These are phyloP conservation scores for Podaxis carcinomalis DNA, from an alignment of 768 basidiomycete species.

Conservation along the genomic window DNA sequence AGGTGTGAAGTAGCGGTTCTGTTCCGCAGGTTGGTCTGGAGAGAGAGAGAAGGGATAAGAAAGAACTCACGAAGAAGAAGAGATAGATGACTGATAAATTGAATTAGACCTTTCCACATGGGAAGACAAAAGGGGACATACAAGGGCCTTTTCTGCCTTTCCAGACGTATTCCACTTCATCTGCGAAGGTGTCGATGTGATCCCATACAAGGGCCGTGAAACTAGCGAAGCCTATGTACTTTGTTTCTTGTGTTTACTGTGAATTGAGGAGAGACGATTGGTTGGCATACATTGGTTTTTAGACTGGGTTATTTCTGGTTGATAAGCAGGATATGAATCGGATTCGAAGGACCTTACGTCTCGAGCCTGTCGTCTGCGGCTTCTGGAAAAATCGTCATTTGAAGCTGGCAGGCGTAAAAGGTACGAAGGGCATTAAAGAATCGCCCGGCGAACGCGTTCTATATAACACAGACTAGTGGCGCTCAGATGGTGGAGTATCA, in stretches of 20 bases:
- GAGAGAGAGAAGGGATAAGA: background rate
- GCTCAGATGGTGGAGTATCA: background rate
- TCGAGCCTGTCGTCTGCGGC: background rate
- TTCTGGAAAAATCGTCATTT: background rate
- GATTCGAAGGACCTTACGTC: background rate
- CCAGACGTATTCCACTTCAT: conserved; percentile 54
- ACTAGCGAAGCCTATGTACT: conserved; percentile 51
- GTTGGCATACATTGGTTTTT: conserved; percentile 1
- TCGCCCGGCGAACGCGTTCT: background rate
- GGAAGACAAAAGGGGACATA: conserved; percentile 22
- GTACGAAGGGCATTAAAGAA: background rate
- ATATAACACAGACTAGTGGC: background rate
- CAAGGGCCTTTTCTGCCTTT: conserved; percentile 41
- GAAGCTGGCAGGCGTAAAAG: background rate
- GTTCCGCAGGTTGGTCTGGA: background rate
- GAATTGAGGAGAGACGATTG: background rate
- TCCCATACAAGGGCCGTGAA: conserved; percentile 53
- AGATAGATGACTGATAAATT: conserved; percentile 32
- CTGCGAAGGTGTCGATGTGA: conserved; percentile 47
- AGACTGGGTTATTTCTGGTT: background rate
- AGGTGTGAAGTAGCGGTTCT: conserved; percentile 67
- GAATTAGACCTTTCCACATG: background rate
- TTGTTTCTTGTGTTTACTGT: background rate
- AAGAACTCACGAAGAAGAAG: conserved; percentile 34
- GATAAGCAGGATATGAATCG: background rate